Base-by-base conservation (phyloP, 1,284 basidiomycete genomes). In the Prillingera fragicola region DNA sequence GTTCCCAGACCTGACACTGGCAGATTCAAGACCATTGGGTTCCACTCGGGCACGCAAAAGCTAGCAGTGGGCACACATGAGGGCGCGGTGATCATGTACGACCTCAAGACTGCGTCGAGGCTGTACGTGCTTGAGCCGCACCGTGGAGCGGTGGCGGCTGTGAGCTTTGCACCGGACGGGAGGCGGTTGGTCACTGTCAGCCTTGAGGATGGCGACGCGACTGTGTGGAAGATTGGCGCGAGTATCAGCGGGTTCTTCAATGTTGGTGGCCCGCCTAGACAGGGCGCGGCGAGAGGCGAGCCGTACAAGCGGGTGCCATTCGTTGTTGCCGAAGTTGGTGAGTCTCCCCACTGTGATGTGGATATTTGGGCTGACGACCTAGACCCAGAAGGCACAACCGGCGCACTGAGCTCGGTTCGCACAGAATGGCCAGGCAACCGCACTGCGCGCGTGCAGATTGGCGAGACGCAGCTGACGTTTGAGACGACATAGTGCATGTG, bases 91-190 rank as follows among this genome's bases (percentile, higher is more conserved):
- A 82, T 97, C 55, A 89, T 97, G 67, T 97, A 96, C 67, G 95
- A 98, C 63, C 77, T 98, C 40, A 96, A 96, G 71, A 91, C 91
- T 0, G 91, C 90, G 0, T 96, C 88, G 2, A 80, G 94, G 10
- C 75, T 98, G 7, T 97, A 96, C 63, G 87, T 98, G 0, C 80
- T 98, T 8, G 92, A 97, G 60, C 85, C 87, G 0, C 92, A 96
- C 73, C 82, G 81, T 58, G 81, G 82, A 55, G 74, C 79, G 1
- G 80, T 89, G 6, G 79, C 84, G 0, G 87, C 86, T 0, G 83
- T 86, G 52, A 85, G 82, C 43, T 97, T 96, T 67, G 91, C 89
- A 3, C 85, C 89, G 0, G 95, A 98, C 62, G 94, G 95, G 0
- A 75, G 90, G 15, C 76, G 95, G 14, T 75, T 98, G 12, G 83